Conservation (phyloP, 2,329 filamentous ascomycete species). For the Monosporascus sp. region DNA sequence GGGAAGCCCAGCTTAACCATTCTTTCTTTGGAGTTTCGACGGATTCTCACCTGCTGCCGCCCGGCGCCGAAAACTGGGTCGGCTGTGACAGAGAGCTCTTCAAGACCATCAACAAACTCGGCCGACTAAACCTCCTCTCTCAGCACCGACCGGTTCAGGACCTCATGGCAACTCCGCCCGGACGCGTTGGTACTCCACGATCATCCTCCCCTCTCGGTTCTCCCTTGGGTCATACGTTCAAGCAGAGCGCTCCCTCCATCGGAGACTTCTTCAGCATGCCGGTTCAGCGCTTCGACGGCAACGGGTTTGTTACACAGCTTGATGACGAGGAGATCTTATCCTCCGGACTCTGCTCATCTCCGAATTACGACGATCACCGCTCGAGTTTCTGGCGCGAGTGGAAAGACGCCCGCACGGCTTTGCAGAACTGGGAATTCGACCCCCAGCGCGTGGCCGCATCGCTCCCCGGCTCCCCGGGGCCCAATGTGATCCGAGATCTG, state of each 20-base stretch:
- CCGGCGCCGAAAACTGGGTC: conserved; percentile 75
- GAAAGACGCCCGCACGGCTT: conserved; percentile 68
- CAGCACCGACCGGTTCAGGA: conserved; percentile 56
- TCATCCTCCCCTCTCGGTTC: conserved; percentile 34
- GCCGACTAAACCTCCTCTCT: conserved; percentile 76
- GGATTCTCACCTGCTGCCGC: conserved; percentile 43
- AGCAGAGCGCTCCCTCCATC: conserved; percentile 28
- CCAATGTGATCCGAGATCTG: conserved; percentile 65
- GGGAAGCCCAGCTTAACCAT: conserved; percentile 73
- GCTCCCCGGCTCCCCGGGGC: conserved; percentile 44
- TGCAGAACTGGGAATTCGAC: conserved; percentile 79
- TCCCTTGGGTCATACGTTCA: conserved; percentile 38
- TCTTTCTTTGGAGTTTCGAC: conserved; percentile 53
- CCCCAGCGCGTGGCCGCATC: conserved; percentile 43
- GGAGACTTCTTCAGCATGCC: conserved; percentile 48
- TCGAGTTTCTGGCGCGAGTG: conserved; percentile 79
- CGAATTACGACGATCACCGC: conserved; percentile 52
- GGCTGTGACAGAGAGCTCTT: conserved; percentile 85
- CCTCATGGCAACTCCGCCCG: conserved; percentile 19
- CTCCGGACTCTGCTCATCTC: conserved; percentile 34
- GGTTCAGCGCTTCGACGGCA: conserved; percentile 59
- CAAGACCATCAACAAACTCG: conserved; percentile 77
- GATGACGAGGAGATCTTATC: conserved; percentile 49
- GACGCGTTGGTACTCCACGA: conserved; percentile 20
- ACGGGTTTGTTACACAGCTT: conserved; percentile 54